Evolutionary conservation across 768 basidiomycete genomes (phyloP).

Genomic region (Podaxis carcinomalis): DNA sequence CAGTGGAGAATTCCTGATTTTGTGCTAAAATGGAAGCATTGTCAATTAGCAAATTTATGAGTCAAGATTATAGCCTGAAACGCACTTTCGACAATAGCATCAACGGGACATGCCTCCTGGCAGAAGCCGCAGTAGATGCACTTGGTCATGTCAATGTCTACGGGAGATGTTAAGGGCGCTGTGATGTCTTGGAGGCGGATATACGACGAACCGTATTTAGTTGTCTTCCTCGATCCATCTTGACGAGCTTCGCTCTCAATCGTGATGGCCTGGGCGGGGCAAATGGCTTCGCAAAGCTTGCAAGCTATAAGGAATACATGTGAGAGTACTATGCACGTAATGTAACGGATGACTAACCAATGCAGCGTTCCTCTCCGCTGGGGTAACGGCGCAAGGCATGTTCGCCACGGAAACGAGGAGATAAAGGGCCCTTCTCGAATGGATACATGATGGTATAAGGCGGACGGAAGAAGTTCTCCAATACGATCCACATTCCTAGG

Average conservation of each 20-base stretch:
- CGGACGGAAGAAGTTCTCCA: slow-evolving; percentile 88
- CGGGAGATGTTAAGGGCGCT: slow-evolving; percentile 4
- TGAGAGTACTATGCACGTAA: slow-evolving; percentile 5
- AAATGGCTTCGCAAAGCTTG: slow-evolving; percentile 98
- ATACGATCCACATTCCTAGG: slow-evolving; percentile 95
- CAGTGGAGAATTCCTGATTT: slow-evolving; percentile 97
- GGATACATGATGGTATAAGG: slow-evolving; percentile 99
- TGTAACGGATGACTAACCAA: slow-evolving; percentile 56
- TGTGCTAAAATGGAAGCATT: slow-evolving; percentile 53
- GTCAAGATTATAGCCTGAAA: slow-evolving; percentile 14
- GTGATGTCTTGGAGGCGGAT: background rate
- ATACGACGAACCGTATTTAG: slow-evolving; percentile 78
- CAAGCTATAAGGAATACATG: slow-evolving; percentile 56
- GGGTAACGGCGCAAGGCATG: slow-evolving; percentile 96
- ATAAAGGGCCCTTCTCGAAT: slow-evolving; percentile 96
- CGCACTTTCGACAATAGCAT: slow-evolving; percentile 98
- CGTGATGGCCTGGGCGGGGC: slow-evolving; percentile 98
- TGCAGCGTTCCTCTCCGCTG: slow-evolving; percentile 97
- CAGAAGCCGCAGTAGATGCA: slow-evolving; percentile 99
- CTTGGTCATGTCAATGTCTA: slow-evolving; percentile 99
- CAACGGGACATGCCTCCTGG: slow-evolving; percentile 98
- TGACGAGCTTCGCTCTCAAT: slow-evolving; percentile 96
- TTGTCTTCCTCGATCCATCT: slow-evolving; percentile 95
- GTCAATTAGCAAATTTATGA: slow-evolving; percentile 3
- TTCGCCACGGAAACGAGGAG: slow-evolving; percentile 97